Percentiles rank a stretch among this genome's conserved stretches.
phyloP scores from a whole-genome alignment of 495 filamentous ascomycete species.

The Hamigera avellanea region DNA sequence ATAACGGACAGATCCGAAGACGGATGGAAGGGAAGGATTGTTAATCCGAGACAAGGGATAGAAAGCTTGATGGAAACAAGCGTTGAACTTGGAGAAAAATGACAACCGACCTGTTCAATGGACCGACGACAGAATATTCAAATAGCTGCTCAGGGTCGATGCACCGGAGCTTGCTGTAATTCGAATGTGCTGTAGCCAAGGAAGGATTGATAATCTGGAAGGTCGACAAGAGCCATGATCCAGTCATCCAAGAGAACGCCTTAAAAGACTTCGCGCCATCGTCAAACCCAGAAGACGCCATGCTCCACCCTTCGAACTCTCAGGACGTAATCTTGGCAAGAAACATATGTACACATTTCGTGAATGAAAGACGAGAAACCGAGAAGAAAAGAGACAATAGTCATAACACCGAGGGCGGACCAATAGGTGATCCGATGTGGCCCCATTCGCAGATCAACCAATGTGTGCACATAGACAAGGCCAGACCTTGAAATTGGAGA shows the following conservation, averaged over 20 bases:
- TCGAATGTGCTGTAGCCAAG: too few species aligned
- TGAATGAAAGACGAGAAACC: neutral
- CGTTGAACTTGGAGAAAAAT: too few species aligned
- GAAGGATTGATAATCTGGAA: too few species aligned
- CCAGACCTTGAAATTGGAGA: slow-evolving; percentile 4
- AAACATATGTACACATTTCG: neutral
- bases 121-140: too few species aligned
- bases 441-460: slow-evolving; percentile 1
- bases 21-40: too few species aligned
- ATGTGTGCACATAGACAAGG: slow-evolving; percentile 1
- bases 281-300: slow-evolving; percentile 2
- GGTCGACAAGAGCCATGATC: too few species aligned
- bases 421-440: slow-evolving; percentile 2
- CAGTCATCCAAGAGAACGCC: slow-evolving; percentile 3
- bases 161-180: too few species aligned
- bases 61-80: too few species aligned
- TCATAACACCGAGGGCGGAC: neutral
- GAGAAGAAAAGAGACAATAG: neutral
- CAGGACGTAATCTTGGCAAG: neutral
- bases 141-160: too few species aligned
- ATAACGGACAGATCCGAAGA: neutral
- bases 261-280: slow-evolving; percentile 11
- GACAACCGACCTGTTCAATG: too few species aligned
- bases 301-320: neutral
- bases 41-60: too few species aligned